Conservation (phyloP, 2,329 filamentous ascomycete genomes). For the Apiospora arundinis region DNA sequence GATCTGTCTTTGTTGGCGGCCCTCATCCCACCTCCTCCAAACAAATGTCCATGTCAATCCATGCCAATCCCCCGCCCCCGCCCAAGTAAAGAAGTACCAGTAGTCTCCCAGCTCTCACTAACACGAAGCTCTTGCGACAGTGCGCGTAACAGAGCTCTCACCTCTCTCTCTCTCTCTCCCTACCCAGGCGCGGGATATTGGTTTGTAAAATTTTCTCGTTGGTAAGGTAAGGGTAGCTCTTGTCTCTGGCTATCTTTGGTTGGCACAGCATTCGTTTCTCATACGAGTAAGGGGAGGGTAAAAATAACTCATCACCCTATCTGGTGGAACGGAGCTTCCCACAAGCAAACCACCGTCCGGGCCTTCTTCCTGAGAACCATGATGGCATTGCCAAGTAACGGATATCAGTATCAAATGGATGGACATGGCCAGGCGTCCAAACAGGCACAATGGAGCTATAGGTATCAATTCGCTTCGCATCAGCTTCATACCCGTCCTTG, state of each 20-base stretch:
- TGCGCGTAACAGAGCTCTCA: not conserved
- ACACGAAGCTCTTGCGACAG: constrained; percentile 15
- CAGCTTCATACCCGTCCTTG: not conserved
- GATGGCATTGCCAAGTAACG: not conserved
- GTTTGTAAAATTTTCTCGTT: constrained; percentile 11
- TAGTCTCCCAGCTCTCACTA: constrained; percentile 13
- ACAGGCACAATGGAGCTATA: too few relatives aligned
- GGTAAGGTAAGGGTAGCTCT: not conserved
- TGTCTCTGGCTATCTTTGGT: constrained; percentile 1
- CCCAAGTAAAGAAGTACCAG: not conserved
- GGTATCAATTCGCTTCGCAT: not conserved
- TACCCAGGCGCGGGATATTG: not conserved
- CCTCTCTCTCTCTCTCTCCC: too few relatives aligned
- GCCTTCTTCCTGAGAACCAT: not conserved
- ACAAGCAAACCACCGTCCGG: not conserved
- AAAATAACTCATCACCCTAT: constrained; percentile 20
- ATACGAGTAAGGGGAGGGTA: constrained; percentile 7
- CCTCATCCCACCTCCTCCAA: not conserved
- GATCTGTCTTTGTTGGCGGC: not conserved
- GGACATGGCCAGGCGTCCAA: too few relatives aligned
- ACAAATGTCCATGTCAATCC: not conserved
- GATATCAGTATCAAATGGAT: not conserved
- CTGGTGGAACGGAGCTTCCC: constrained; percentile 10
- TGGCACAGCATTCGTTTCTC: constrained; percentile 15
- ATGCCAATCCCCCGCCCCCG: constrained; percentile 5